A percentile compares a stretch with the other conserved stretches of the same genome.
Conservation (phyloP, 305 asterid genomes). For the Fraxinus ornus region DNA sequence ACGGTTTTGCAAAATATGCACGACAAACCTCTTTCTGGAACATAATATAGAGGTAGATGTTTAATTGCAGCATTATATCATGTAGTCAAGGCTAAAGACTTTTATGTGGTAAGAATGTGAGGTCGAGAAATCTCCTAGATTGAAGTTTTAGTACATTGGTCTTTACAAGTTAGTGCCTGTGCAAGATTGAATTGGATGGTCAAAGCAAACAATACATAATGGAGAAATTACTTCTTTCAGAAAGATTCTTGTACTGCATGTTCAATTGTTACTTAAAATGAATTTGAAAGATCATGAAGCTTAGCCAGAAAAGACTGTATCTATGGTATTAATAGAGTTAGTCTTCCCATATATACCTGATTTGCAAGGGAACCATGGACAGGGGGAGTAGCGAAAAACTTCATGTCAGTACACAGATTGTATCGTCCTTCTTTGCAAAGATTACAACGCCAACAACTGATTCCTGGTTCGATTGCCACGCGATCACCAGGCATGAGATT, state of each 20-base stretch:
- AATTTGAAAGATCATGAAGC: neutral
- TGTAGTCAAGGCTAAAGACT: neutral
- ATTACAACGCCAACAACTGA: constrained; percentile 78
- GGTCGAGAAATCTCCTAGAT: neutral
- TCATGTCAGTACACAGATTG: constrained; percentile 82
- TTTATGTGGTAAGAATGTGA: neutral
- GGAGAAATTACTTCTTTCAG: neutral
- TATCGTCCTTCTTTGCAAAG: constrained; percentile 82
- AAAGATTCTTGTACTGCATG: neutral
- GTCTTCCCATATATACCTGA: constrained; percentile 44
- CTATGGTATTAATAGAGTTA: no score
- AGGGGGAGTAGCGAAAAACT: constrained; percentile 88
- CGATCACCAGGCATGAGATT: constrained; percentile 69
- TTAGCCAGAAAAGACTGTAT: no score
- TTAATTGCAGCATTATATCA: neutral
- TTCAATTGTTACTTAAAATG: neutral
- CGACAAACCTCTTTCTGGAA: neutral
- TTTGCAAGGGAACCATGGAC: constrained; percentile 90
- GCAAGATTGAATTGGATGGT: neutral
- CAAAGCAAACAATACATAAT: neutral
- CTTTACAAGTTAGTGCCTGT: neutral
- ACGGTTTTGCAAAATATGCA: neutral
- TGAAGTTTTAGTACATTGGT: neutral
- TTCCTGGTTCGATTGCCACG: constrained; percentile 86
- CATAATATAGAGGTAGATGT: neutral